Evolutionary conservation across 2,329 filamentous ascomycete genomes (phyloP), one percentile per base, ranked within the genome.

Genomic region (Venturia asperata): DNA sequence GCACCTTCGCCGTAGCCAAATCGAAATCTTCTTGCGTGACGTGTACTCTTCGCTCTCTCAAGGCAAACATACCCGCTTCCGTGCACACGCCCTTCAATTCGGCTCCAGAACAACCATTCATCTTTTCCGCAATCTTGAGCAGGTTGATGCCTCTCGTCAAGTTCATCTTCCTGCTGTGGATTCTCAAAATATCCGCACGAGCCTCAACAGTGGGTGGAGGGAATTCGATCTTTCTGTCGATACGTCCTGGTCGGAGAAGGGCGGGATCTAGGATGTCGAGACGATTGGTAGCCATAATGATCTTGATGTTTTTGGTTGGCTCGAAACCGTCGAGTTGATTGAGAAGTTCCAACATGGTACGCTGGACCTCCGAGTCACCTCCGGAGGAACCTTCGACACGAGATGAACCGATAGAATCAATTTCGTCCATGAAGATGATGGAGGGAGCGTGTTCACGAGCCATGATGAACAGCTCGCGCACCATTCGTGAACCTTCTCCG

Each of bases 381-480:
- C 92, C 92, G 24, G 91, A 95, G 66, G 90, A 95, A 34, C 93
- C 93, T 76, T 99, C 94, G 64, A 99, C 93, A 78, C 94, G 90
- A 67, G 92, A 96, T 42, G 92, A 97, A 69, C 94, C 94, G 78
- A 99, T 99, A 71, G 91, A 96, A 82, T 99, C 94, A 77, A 99
- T 97, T 79, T 99, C 94, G 77, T 99, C 94, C 94, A 99, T 99
- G 83, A 99, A 99, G 78, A 99, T 99, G 79, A 99, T 99, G 70
- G 91, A 96, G 27, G 94, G 94, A 0, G 94, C 94, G 72, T 99
- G 94, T 76, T 99, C 94, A 78, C 94, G 86, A 37, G 94, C 94
- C 94, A 99, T 99, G 75, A 99, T 90, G 83, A 99, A 99, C 63
- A 99, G 84, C 79, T 99, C 94, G 74, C 94, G 91, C 69, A 99